These are phyloP conservation scores for Debaryomyces sp. DNA, from an alignment of 1,139 yeast species.

Conservation along the genomic window DNA sequence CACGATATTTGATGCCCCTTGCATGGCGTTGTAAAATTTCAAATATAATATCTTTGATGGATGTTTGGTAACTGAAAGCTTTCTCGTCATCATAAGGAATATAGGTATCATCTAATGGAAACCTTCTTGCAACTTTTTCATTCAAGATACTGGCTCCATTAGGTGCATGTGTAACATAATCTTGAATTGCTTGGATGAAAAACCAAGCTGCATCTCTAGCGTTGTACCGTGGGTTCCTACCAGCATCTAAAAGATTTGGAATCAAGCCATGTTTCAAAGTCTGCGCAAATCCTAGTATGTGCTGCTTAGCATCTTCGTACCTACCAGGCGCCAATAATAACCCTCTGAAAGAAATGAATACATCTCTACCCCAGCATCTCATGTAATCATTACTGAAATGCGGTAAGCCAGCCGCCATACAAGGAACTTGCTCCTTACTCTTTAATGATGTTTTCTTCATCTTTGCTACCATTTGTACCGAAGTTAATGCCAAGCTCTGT, in stretches of 20 bases:
- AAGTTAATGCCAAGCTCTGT: slow-evolving; percentile 77
- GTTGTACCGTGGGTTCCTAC: slow-evolving; percentile 90
- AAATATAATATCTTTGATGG: slow-evolving; percentile 74
- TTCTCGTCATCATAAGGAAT: slow-evolving; percentile 66
- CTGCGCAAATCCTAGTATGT: slow-evolving; percentile 84
- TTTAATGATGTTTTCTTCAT: slow-evolving; percentile 75
- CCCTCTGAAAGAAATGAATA: slow-evolving; percentile 85
- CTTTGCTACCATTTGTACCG: slow-evolving; percentile 83
- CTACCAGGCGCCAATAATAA: slow-evolving; percentile 77
- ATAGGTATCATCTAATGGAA: slow-evolving; percentile 86
- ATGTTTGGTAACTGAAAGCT: slow-evolving; percentile 73
- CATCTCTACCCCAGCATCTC: slow-evolving; percentile 99
- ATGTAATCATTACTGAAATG: slow-evolving; percentile 88
- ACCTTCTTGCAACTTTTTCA: slow-evolving; percentile 76
- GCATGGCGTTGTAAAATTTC: slow-evolving; percentile 90
- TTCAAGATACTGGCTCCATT: slow-evolving; percentile 67
- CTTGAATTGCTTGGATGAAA: slow-evolving; percentile 84
- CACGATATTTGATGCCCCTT: slow-evolving; percentile 80
- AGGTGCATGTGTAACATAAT: slow-evolving; percentile 71
- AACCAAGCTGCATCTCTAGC: slow-evolving; percentile 99
- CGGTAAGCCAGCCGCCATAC: slow-evolving; percentile 95
- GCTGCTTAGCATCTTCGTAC: slow-evolving; percentile 74
- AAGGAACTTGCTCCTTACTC: slow-evolving; percentile 65
- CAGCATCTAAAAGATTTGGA: slow-evolving; percentile 91
- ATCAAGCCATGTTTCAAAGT: slow-evolving; percentile 94